Percentiles rank a stretch among this genome's conserved stretches.
Evolutionary conservation across 106 monocot species (phyloP).

Genomic region (Phalaenopsis aphrodite): DNA sequence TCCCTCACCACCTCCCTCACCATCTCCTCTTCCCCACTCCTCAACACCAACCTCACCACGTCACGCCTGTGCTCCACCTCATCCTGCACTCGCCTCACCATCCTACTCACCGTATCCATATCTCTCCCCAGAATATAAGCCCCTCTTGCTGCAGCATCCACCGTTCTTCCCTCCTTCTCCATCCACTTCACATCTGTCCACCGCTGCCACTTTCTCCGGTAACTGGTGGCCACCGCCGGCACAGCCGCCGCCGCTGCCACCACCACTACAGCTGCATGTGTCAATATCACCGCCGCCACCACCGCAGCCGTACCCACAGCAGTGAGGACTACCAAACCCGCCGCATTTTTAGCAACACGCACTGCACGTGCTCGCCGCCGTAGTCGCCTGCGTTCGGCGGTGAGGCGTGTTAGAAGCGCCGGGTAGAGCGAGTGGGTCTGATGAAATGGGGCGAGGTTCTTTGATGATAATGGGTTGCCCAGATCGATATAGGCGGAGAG

Average conservation of each 20-base stretch:
- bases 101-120: constrained; percentile 74
- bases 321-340: constrained; percentile 10
- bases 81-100: constrained; percentile 66
- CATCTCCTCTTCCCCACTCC: constrained; percentile 19
- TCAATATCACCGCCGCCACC: constrained; percentile 17
- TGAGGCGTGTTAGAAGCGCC: constrained; percentile 25
- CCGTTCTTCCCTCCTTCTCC: constrained; percentile 16
- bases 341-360: neutral
- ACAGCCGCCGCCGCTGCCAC: neutral
- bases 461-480: constrained; percentile 47
- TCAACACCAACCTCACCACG: constrained; percentile 44
- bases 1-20: constrained; percentile 40
- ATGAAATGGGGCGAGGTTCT: neutral
- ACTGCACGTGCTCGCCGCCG: constrained; percentile 13
- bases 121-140: constrained; percentile 74
- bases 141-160: constrained; percentile 75
- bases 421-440: constrained; percentile 21
- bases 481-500: constrained; percentile 28
- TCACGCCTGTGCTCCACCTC: constrained; percentile 79
- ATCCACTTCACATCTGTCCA: constrained; percentile 4
- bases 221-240: neutral
- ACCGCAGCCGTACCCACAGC: constrained; percentile 17
- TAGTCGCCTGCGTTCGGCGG: constrained; percentile 12
- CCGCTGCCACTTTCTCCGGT: neutral
- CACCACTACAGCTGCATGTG: constrained; percentile 1